Evolutionary conservation across 352 stramenopile species (phyloP).

Genomic region (Thraustochytrium striatum): DNA sequence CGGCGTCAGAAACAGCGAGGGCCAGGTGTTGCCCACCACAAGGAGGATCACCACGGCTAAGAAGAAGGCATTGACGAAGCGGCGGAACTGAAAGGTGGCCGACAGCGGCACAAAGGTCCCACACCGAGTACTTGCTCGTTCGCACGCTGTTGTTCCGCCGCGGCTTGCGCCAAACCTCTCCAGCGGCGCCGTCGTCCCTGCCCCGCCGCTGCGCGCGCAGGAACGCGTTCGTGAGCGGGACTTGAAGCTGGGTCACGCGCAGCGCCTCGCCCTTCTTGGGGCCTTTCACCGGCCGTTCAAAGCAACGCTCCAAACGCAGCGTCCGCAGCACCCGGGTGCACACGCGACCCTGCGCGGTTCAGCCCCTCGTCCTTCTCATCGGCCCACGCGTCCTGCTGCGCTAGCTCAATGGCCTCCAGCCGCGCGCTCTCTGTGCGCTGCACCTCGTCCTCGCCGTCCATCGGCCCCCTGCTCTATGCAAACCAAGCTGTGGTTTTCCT

Average conservation of each 20-base stretch:
- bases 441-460: too few relatives aligned
- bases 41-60: conserved; percentile 35
- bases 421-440: too few relatives aligned
- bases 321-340: conserved; percentile 4
- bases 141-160: conserved; percentile 15
- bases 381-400: too few relatives aligned
- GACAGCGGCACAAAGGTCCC: conserved; percentile 37
- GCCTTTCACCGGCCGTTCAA: background rate
- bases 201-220: background rate
- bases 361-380: background rate
- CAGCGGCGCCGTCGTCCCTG: too few relatives aligned
- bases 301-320: background rate
- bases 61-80: conserved; percentile 46
- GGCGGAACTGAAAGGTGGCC: conserved; percentile 31
- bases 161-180: too few relatives aligned
- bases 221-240: conserved; percentile 30
- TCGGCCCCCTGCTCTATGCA: too few relatives aligned
- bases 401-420: too few relatives aligned
- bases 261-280: conserved; percentile 31
- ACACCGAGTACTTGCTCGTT: conserved; percentile 38
- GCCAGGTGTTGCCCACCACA: conserved; percentile 10
- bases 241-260: background rate
- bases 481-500: too few relatives aligned
- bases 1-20: conserved; percentile 17
- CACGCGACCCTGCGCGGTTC: background rate